Evolutionary conservation across 306 rosid species (phyloP).

Genomic region (Pyrus bretschneideri): DNA sequence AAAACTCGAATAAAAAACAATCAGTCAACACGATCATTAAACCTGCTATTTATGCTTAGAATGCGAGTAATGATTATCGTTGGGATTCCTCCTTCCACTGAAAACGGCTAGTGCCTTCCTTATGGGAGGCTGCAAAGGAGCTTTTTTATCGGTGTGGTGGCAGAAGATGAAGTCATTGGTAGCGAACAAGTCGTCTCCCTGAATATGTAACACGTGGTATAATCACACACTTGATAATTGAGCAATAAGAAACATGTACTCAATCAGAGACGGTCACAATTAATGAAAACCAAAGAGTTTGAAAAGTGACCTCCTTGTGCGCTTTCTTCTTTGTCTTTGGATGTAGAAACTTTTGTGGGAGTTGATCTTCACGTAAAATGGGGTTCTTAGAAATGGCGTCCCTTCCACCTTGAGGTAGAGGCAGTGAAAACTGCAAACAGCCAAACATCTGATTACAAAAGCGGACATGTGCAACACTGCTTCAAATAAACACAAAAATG

Average conservation of each 20-base stretch:
- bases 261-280: background rate
- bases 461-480: background rate
- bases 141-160: constrained; percentile 67
- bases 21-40: background rate
- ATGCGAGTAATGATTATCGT: constrained; percentile 78
- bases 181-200: constrained; percentile 73
- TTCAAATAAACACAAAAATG: background rate
- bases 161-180: constrained; percentile 45
- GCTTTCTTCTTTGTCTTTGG: constrained; percentile 80
- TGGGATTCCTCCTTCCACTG: constrained; percentile 82
- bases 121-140: constrained; percentile 81
- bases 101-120: constrained; percentile 71
- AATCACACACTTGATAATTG: background rate
- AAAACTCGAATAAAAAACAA: background rate
- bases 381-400: constrained; percentile 73
- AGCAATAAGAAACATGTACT: background rate
- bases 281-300: background rate
- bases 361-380: constrained; percentile 94
- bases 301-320: constrained; percentile 43
- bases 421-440: constrained; percentile 70
- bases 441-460: constrained; percentile 18
- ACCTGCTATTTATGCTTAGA: constrained; percentile 37
- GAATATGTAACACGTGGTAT: constrained; percentile 7
- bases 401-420: constrained; percentile 87
- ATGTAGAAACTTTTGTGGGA: constrained; percentile 76